Percentiles rank a stretch among this genome's conserved stretches.
Conservation (phyloP, 768 basidiomycete species). For the Rhizopogon salebrosus region DNA sequence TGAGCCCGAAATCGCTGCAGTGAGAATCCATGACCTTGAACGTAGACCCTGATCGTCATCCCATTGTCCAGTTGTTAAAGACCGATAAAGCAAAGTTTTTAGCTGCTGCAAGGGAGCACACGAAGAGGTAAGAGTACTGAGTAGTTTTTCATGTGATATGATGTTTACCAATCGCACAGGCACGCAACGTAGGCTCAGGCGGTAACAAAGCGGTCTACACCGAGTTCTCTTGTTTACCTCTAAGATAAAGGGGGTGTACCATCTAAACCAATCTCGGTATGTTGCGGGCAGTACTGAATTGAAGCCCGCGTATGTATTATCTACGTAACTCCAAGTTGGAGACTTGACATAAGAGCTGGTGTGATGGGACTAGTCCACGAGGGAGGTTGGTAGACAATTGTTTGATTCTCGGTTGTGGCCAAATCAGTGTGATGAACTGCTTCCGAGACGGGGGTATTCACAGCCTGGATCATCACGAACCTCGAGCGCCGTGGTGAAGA, state of each 20-base stretch:
- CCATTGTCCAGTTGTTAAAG: conserved; percentile 57
- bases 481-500: not conserved
- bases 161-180: not conserved
- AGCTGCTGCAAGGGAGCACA: conserved; percentile 75
- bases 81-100: conserved; percentile 72
- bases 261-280: not conserved
- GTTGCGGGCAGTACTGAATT: not conserved
- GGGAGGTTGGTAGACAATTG: too few relatives aligned
- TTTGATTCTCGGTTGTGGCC: too few relatives aligned
- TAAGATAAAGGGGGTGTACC: not conserved
- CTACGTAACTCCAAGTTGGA: not conserved
- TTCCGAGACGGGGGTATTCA: not conserved
- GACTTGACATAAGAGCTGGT: too few relatives aligned
- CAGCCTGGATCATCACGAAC: too few relatives aligned
- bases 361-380: too few relatives aligned
- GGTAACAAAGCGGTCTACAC: not conserved
- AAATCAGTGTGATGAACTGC: not conserved
- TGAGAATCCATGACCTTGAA: conserved; percentile 31
- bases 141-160: conserved; percentile 4
- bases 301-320: not conserved
- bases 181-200: not conserved
- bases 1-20: conserved; percentile 81
- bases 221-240: not conserved
- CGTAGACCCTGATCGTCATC: conserved; percentile 3
- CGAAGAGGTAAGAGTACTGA: conserved; percentile 80